These are phyloP conservation scores for Hypholoma sublateritium DNA, from an alignment of 768 basidiomycete genomes.

Conservation along the genomic window DNA sequence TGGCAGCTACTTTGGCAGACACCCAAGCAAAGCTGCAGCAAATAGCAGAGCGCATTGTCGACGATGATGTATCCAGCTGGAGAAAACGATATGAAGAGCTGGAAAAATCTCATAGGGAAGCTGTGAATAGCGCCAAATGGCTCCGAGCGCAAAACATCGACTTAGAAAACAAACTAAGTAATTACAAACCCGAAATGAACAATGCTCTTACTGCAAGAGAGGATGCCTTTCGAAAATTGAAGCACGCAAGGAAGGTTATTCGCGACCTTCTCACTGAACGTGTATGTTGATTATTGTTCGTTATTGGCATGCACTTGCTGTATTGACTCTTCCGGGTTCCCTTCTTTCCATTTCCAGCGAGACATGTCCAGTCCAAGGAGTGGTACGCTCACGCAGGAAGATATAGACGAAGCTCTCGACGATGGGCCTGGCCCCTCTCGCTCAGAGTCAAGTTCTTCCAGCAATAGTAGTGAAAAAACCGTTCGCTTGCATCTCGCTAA, in stretches of 20 bases:
- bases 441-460: conserved; percentile 9
- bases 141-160: conserved; percentile 32
- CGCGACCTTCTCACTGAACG: conserved; percentile 41
- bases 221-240: conserved; percentile 31
- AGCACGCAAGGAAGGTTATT: conserved; percentile 39
- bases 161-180: conserved; percentile 27
- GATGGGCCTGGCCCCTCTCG: conserved; percentile 16
- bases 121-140: conserved; percentile 24
- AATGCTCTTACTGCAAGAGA: conserved; percentile 33
- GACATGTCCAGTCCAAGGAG: conserved; percentile 22
- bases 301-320: not conserved
- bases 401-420: conserved; percentile 23
- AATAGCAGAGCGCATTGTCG: conserved; percentile 14
- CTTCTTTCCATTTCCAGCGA: no score
- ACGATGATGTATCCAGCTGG: conserved; percentile 6
- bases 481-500: conserved; percentile 13
- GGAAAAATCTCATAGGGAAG: conserved; percentile 28
- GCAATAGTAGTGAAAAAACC: conserved; percentile 19
- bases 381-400: conserved; percentile 17
- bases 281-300: conserved; percentile 23
- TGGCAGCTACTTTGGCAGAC: conserved; percentile 18
- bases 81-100: conserved; percentile 34
- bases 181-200: conserved; percentile 27
- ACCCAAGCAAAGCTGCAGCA: conserved; percentile 13
- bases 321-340: not conserved